Evolutionary conservation across 495 filamentous ascomycete genomes (phyloP), one percentile per base, ranked within the genome.

Genomic region (Aspergillus diversus): DNA sequence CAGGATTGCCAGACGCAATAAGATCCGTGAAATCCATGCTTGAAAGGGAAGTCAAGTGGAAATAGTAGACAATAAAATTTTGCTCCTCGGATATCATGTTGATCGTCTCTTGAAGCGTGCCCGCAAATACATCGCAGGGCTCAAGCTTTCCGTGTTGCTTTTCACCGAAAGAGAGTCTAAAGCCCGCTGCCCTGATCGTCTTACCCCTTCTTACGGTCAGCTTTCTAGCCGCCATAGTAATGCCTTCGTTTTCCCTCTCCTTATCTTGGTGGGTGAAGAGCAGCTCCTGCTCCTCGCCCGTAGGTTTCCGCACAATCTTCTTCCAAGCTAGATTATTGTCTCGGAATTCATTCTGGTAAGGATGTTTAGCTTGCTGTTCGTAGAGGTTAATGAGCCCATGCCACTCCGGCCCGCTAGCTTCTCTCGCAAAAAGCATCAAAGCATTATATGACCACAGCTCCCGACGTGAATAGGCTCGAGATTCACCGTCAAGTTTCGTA

Each of bases 31-130:
- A 98, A 66, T 97, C 93, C 13, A 82, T 76, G 13, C 83, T 87
- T 57, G 89, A 85, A 12, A 91, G 79, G 15, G 92, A 95, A 37
- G 87, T 89, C 8, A 95, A 83, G 59, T 97, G 92, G 80, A 97
- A 98, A 75, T 97, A 95, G 58, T 95, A 90, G 27, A 96, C 87
- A 33, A 97, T 79, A 68, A 97, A 98, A 69, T 97, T 97, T 73
- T 98, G 94, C 77, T 98, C 94, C 63, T 90, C 90, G 53, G 89
- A 88, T 43, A 97, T 86, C 61, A 95, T 84, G 21, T 86, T 88
- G 50, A 92, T 75, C 59, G 91, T 85, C 73, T 97, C 92, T 53
- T 90, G 87, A 48, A 97, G 78, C 15, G 88, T 84, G 37, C 89
- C 89, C 3, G 87, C 81, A 75, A 97, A 97, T n/a, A 87, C 89